Evolutionary conservation across 352 stramenopile genomes (phyloP), one percentile per base, ranked within the genome.

Genomic region (Pythium aphanidermatum): DNA sequence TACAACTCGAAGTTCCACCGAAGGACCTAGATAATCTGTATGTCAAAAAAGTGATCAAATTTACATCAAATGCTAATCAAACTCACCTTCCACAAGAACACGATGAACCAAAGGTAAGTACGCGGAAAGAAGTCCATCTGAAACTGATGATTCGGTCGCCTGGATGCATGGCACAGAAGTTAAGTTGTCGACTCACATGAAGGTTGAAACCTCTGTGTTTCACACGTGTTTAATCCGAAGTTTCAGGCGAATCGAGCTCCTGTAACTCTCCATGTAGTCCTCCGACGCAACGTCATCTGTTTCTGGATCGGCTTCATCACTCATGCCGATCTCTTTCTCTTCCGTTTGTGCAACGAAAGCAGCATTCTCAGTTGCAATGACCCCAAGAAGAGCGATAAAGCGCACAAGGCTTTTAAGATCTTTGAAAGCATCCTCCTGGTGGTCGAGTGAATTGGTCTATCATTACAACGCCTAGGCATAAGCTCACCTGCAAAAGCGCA

Each of bases 211-310:
- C 2, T 33, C 14, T 5, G 13, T 27, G 4, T 19, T 6, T 37
- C 49, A 16, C 46, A 50, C 52, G 8, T 38, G 31, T 33, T 54
- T 55, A 33, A 62, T 51, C 5, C 40, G 40, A 20, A 38, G 35
- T 25, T 56, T 55, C 27, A 44, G 17, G 7, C 40, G 40, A 13
- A 48, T 20, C 4, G 46, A 36, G 3, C 56, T 34, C 17, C 48
- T 56, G 36, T 54, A 57, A 8, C 33, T 29, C 3, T 49, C 47
- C 55, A 63, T 51, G 27, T 63, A 63, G 25, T 62, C 53, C 2
- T n/a, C n/a, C n/a, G n/a, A n/a, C n/a, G 5, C 3, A 16, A 7
- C n/a, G 9, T 33, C 40, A 34, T 29, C 16, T 28, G 35, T 4
- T 26, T 38, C 26, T 12, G 3, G 3, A 29, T 39, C 26, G 11